Percentiles rank a stretch among this genome's conserved stretches.
Evolutionary conservation across 2,329 filamentous ascomycete genomes (phyloP).

Genomic region (Aspergillus ustus): DNA sequence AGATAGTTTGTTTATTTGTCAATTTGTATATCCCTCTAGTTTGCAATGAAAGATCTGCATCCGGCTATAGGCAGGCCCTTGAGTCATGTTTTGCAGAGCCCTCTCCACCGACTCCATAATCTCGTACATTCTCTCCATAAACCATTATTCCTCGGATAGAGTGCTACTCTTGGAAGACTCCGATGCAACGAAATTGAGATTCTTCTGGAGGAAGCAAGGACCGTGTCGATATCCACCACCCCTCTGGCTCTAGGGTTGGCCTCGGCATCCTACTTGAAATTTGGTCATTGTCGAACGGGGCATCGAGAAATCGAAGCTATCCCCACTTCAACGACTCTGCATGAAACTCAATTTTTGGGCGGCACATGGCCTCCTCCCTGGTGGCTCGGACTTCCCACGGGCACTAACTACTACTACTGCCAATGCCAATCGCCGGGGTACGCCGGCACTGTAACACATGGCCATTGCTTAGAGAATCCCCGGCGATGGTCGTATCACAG

Average conservation of each 20-base stretch:
- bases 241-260: background rate
- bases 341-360: background rate
- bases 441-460: background rate
- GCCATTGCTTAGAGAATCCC: background rate
- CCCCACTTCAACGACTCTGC: background rate
- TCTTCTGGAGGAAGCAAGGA: background rate
- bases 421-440: background rate
- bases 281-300: background rate
- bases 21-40: background rate
- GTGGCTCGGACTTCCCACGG: background rate
- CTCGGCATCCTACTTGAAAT: conserved; percentile 7
- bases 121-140: background rate
- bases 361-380: background rate
- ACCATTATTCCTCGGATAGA: background rate
- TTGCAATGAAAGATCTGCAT: background rate
- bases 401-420: too few species aligned
- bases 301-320: background rate
- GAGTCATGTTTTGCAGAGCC: background rate
- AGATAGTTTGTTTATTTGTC: background rate
- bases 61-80: background rate
- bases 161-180: background rate
- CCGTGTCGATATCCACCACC: background rate
- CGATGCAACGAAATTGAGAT: background rate
- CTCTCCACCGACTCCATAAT: background rate
- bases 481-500: background rate